A percentile compares a stretch with the other conserved stretches of the same genome.
These are phyloP conservation scores for Isatis tinctoria DNA, from an alignment of 345 rosid species.

Conservation along the genomic window DNA sequence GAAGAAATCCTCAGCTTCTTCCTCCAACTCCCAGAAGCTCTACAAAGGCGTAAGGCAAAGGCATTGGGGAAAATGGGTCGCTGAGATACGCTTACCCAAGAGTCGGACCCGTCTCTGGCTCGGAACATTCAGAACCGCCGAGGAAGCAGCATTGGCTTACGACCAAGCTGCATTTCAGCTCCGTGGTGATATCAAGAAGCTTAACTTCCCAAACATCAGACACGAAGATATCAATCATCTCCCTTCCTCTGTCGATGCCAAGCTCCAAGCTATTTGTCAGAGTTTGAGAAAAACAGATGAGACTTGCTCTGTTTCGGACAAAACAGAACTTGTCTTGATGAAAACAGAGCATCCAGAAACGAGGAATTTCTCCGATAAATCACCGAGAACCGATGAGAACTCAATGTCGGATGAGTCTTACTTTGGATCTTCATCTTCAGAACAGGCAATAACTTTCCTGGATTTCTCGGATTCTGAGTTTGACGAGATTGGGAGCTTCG, in stretches of 20 bases:
- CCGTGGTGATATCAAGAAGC: conserved; percentile 64
- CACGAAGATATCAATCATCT: conserved; percentile 58
- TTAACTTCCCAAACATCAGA: conserved; percentile 64
- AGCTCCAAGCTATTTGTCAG: conserved; percentile 69
- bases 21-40: conserved; percentile 41
- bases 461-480: conserved; percentile 38
- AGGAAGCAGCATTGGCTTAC: conserved; percentile 78
- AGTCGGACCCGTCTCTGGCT: conserved; percentile 88
- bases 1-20: conserved; percentile 33
- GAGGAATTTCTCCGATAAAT: not conserved
- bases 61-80: conserved; percentile 92
- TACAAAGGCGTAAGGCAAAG: conserved; percentile 83
- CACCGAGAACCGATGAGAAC: conserved; percentile 21
- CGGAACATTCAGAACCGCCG: conserved; percentile 78
- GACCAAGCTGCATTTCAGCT: conserved; percentile 80
- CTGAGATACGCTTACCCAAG: conserved; percentile 84
- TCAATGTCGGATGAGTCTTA: conserved; percentile 29
- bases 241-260: conserved; percentile 73
- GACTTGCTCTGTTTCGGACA: not conserved
- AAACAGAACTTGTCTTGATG: not conserved
- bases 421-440: conserved; percentile 49
- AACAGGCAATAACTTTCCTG: conserved; percentile 40
- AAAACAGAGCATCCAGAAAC: not conserved
- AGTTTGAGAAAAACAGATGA: conserved; percentile 52
- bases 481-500: conserved; percentile 37